Base-by-base conservation (phyloP, 768 basidiomycete genomes). In the Lentinula boryana region DNA sequence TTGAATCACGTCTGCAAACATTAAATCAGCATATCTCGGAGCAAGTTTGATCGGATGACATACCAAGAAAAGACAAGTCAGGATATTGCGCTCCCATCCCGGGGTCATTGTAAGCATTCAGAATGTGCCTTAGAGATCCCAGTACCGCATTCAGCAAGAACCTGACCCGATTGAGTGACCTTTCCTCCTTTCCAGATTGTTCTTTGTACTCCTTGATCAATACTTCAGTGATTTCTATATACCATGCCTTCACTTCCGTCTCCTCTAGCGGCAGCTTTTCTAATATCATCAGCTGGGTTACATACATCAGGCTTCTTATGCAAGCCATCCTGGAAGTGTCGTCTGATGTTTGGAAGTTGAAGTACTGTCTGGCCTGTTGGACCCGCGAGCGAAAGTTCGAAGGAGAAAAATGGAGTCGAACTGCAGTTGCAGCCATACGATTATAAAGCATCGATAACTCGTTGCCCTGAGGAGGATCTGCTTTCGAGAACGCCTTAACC, bases 361-460 rank as follows among this genome's bases (percentile, higher is more conserved):
- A 78, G 65, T 90, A 93, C 31, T 79, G 80, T 16, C 79, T 83
- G 5, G 88, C 87, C 56, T 84, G 85, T n/a, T 78, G 72, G 44
- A 95, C 71, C 15, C 88, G 84, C 48, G 79, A 77, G 4, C 72
- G 72, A 50, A 80, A 72, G 21, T 80, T 79, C 2, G 75, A 65
- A 1, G 75, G 68, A 50, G 88, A 84, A 49, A 97, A 80, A 65
- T 86, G 81, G 46, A 90, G 78, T 4, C 85, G 86, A 31, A 91
- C 76, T 5, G 88, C 83, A 64, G 89, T 76, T 10, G 89, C 86
- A 53, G 82, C 84, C 66, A 91, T 85, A 8, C 94, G 85, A 71
- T 97, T 97, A 71, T 88, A 84, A 36, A 96, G 77, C 80, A 86
- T 86, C 0, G 91, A 88, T 2, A 90, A 76, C 40, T 89, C 84